A percentile compares a stretch with the other conserved stretches of the same genome.
These are phyloP conservation scores for Pluteus cervinus DNA, from an alignment of 768 basidiomycete species.

Conservation along the genomic window DNA sequence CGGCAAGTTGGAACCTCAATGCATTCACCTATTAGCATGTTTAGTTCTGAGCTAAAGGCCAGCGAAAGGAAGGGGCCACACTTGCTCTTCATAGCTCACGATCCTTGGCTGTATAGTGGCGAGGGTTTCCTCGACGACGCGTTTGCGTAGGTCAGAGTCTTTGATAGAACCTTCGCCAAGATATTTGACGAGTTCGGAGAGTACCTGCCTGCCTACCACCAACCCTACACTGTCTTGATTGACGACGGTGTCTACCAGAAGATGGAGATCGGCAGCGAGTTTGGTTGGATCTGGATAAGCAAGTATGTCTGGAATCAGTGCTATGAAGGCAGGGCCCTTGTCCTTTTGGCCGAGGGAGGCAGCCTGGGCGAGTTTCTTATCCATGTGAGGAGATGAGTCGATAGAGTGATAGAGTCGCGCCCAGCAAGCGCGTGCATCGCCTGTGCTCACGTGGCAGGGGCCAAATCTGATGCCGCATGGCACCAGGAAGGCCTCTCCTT, in stretches of 20 bases:
- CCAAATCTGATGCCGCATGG: too few relatives aligned
- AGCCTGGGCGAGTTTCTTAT: constrained; percentile 57
- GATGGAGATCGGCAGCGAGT: constrained; percentile 53
- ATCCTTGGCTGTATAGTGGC: constrained; percentile 67
- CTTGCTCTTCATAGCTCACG: constrained; percentile 95
- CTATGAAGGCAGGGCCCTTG: constrained; percentile 69
- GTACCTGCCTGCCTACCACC: constrained; percentile 83
- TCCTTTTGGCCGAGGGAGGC: constrained; percentile 73
- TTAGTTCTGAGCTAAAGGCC: constrained; percentile 6
- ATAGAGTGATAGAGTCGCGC: constrained; percentile 1
- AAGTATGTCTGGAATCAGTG: constrained; percentile 65
- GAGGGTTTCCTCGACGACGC: constrained; percentile 72
- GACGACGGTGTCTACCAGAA: constrained; percentile 74
- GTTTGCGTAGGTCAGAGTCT: constrained; percentile 54
- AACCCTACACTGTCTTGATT: constrained; percentile 78
- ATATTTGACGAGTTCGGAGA: constrained; percentile 76
- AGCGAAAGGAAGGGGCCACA: constrained; percentile 25
- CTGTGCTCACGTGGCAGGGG: too few relatives aligned
- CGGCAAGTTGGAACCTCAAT: constrained; percentile 84
- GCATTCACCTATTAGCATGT: constrained; percentile 58
- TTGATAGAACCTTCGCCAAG: constrained; percentile 52
- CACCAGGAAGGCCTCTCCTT: too few relatives aligned
- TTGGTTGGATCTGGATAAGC: constrained; percentile 38
- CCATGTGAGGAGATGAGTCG: constrained; percentile 38
- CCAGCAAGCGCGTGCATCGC: constrained; percentile 5